Percentiles rank a stretch among this genome's conserved stretches.
Conservation (phyloP, 108 stramenopile genomes). For the Discostella pseudostelligera region DNA sequence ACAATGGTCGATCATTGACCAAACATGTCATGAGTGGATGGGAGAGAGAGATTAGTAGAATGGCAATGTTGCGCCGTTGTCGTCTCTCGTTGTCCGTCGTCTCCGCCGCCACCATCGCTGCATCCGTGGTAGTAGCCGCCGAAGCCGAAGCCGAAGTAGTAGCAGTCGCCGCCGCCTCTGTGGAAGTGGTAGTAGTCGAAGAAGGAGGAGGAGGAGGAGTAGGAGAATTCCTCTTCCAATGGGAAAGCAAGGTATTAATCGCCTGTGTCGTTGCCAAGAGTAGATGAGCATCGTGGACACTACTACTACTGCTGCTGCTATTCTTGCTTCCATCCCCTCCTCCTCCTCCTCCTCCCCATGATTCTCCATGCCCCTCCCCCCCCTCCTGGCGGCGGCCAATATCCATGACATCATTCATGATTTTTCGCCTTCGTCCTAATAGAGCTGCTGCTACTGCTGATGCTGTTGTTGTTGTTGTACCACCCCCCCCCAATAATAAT, state of each 20-base stretch:
- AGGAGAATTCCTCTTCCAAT: constrained; percentile 5
- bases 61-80: constrained; percentile 2
- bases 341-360: not conserved
- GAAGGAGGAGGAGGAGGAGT: not conserved
- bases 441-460: too few species aligned
- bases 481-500: too few species aligned
- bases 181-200: not conserved
- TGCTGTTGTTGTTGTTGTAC: too few species aligned
- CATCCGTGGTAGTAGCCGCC: too few species aligned
- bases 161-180: not conserved
- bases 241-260: constrained; percentile 32
- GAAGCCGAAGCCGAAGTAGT: not conserved
- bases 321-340: not conserved
- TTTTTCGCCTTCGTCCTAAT: too few species aligned
- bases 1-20: constrained; percentile 26
- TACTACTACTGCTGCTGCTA: not conserved
- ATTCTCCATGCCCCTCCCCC: not conserved
- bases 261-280: constrained; percentile 40
- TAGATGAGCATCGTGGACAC: constrained; percentile 30
- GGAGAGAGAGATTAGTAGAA: constrained; percentile 27
- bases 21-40: constrained; percentile 17
- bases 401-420: too few species aligned
- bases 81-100: not conserved
- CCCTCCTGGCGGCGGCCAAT: not conserved
- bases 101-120: not conserved